Conservation (phyloP, 805 yeast genomes). For the Starmera pachycereana region DNA sequence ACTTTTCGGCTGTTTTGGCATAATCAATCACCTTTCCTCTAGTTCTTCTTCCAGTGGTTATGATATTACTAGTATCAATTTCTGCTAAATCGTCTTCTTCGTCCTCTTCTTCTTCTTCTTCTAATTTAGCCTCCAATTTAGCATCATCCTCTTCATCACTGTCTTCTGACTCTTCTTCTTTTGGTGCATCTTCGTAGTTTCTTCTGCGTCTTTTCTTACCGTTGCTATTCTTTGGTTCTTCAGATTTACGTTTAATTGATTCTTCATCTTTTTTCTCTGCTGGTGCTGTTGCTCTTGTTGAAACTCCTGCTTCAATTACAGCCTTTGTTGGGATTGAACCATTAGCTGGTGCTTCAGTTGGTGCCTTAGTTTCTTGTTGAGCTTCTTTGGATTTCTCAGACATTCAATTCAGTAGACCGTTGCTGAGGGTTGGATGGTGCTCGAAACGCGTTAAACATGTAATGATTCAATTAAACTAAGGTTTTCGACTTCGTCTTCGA, state of each 20-base stretch:
- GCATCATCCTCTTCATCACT: conserved; percentile 36
- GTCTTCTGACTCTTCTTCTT: conserved; percentile 31
- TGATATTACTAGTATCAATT: conserved; percentile 76
- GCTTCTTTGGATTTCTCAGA: conserved; percentile 18
- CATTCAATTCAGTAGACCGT: conserved; percentile 8
- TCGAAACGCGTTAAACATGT: neutral
- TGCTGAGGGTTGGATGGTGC: neutral
- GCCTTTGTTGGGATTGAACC: conserved; percentile 4
- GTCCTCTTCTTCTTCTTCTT: conserved; percentile 46
- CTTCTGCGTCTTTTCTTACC: conserved; percentile 49
- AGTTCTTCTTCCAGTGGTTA: conserved; percentile 79
- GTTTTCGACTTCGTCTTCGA: too few species aligned
- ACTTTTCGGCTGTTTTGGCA: conserved; percentile 65
- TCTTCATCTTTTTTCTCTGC: conserved; percentile 5
- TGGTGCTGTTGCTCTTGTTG: conserved; percentile 1
- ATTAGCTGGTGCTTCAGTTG: conserved; percentile 3
- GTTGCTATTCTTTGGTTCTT: conserved; percentile 18
- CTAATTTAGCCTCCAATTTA: conserved; percentile 30
- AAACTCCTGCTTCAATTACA: conserved; percentile 1
- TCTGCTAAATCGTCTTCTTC: conserved; percentile 75
- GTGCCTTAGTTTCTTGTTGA: conserved; percentile 10
- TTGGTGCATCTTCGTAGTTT: conserved; percentile 51
- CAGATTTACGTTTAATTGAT: conserved; percentile 17
- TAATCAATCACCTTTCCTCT: conserved; percentile 85
- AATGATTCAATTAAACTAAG: too few species aligned